Evolutionary conservation across 176 grass and related monocot species (phyloP).

Genomic region (Eragrostis curvula): DNA sequence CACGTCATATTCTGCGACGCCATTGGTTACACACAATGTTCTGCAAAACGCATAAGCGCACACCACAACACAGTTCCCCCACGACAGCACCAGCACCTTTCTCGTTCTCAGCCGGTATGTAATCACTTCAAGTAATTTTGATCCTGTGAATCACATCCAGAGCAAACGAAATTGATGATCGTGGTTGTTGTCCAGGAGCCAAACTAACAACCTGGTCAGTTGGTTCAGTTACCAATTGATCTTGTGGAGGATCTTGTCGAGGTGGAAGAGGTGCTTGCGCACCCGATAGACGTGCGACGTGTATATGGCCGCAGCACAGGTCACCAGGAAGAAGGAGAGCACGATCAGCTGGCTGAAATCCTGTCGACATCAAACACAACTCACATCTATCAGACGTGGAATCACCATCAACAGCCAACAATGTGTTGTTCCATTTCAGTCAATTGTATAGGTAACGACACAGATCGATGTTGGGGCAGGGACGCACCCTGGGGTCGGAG

Average conservation of each 20-base stretch:
- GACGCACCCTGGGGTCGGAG: constrained; percentile 79
- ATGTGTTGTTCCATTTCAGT: background rate
- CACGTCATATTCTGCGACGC: no score
- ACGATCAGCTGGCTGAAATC: constrained; percentile 82
- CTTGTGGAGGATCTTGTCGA: constrained; percentile 72
- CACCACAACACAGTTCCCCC: no score
- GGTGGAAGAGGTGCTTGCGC: constrained; percentile 86
- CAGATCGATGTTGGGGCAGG: no score
- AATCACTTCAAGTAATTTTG: background rate
- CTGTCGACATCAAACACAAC: constrained; percentile 48
- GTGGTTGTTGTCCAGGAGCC: background rate
- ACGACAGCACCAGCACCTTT: no score
- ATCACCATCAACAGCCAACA: no score
- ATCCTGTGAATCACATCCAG: background rate
- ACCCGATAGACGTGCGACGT: constrained; percentile 70
- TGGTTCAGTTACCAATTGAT: constrained; percentile 48
- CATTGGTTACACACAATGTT: no score
- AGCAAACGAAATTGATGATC: background rate
- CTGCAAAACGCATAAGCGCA: no score
- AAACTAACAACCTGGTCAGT: background rate
- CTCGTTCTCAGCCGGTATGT: background rate
- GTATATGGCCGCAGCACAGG: constrained; percentile 66
- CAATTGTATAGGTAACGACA: background rate
- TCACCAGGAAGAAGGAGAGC: constrained; percentile 85
- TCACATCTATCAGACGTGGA: no score